Conservation (phyloP, 176 grass and related monocot genomes). For the Eragrostis nindensis region DNA sequence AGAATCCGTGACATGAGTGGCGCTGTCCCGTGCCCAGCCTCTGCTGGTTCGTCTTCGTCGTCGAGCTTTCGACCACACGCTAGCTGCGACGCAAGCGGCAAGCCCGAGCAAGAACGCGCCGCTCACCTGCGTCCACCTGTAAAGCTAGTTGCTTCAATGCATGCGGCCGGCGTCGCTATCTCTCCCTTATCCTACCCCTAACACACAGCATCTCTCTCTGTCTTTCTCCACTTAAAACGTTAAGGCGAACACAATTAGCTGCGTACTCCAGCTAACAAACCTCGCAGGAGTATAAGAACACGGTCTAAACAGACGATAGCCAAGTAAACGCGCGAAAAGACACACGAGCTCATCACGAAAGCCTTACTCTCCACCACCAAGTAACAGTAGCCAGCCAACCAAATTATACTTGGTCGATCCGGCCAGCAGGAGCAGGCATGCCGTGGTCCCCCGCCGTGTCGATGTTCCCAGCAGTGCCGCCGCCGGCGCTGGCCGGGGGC, state of each 20-base stretch:
- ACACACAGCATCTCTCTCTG: constrained; percentile 1
- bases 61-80: not conserved
- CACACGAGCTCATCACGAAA: not conserved
- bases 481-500: not conserved
- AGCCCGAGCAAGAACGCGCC: not conserved
- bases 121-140: constrained; percentile 26
- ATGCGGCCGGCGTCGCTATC: not conserved
- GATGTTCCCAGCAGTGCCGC: not conserved
- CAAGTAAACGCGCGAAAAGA: constrained; percentile 1
- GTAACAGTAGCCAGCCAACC: not conserved
- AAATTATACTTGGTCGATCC: no score
- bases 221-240: no score
- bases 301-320: not conserved
- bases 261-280: no score
- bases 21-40: not conserved
- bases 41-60: not conserved
- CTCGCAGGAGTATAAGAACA: constrained; percentile 3
- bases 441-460: constrained; percentile 29
- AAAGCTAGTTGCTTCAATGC: constrained; percentile 34
- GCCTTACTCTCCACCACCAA: no score
- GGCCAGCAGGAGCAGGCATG: no score
- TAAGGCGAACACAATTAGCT: not conserved
- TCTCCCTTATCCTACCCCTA: not conserved
- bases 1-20: constrained; percentile 19
- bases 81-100: no score